phyloP scores from a whole-genome alignment of 1,284 basidiomycete genomes.

The Naganishia sp. region DNA sequence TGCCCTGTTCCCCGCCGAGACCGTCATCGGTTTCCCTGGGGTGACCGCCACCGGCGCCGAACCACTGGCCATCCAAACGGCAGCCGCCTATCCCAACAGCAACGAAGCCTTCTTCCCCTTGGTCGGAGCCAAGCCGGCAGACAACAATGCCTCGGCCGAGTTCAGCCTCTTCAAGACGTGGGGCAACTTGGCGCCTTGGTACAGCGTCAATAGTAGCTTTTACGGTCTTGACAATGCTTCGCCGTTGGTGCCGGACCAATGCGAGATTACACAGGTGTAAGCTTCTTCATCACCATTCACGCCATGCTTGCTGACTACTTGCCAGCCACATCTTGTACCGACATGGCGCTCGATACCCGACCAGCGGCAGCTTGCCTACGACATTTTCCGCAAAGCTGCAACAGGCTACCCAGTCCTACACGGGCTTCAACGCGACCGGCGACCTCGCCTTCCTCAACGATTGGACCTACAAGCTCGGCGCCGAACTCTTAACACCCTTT shows the following conservation, averaged over 20 bases:
- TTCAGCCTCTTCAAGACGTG: conserved; percentile 71
- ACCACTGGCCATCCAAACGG: conserved; percentile 57
- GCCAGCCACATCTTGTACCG: conserved; percentile 68
- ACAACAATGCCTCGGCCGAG: conserved; percentile 11
- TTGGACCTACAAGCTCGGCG: conserved; percentile 56
- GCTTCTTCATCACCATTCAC: neutral
- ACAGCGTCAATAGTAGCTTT: conserved; percentile 63
- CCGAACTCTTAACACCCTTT: conserved; percentile 57
- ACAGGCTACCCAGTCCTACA: conserved; percentile 40
- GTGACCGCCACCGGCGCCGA: conserved; percentile 60
- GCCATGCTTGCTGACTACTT: no score
- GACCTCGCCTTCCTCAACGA: conserved; percentile 55
- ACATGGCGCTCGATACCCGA: conserved; percentile 54
- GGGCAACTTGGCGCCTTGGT: conserved; percentile 85
- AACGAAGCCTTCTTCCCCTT: conserved; percentile 54
- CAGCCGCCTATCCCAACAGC: conserved; percentile 51
- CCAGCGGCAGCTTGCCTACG: conserved; percentile 41
- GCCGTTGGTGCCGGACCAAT: conserved; percentile 60
- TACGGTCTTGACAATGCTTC: conserved; percentile 66
- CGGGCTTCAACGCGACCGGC: conserved; percentile 43
- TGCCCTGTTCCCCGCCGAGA: conserved; percentile 55
- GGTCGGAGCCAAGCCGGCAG: conserved; percentile 45
- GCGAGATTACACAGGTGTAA: conserved; percentile 65
- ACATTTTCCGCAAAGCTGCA: conserved; percentile 44
- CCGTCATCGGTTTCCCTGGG: conserved; percentile 58